These are phyloP conservation scores for Orychophragmus violaceus DNA, from an alignment of 345 rosid genomes.

Conservation along the genomic window DNA sequence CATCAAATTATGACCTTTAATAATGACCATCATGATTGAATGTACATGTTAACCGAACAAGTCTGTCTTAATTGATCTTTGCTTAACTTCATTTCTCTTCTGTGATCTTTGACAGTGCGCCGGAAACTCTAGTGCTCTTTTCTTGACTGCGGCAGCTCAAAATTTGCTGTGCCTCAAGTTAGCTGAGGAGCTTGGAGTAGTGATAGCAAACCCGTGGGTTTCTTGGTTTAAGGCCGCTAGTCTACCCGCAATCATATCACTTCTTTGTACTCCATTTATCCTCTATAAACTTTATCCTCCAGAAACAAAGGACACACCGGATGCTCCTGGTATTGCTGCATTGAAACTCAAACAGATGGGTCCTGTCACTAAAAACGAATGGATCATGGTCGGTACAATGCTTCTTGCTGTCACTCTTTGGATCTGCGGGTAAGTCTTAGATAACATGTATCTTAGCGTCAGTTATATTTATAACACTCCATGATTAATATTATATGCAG, in stretches of 20 bases:
- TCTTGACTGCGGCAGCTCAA: constrained; percentile 95
- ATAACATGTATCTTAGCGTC: not conserved
- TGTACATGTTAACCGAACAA: no score
- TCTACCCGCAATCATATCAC: constrained; percentile 66
- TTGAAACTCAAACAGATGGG: constrained; percentile 75
- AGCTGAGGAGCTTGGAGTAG: constrained; percentile 90
- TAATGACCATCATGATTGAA: no score
- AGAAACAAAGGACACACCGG: constrained; percentile 86
- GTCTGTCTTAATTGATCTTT: not conserved
- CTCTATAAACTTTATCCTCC: constrained; percentile 91
- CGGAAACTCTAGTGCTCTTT: constrained; percentile 87
- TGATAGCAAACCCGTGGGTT: constrained; percentile 77
- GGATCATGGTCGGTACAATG: constrained; percentile 89
- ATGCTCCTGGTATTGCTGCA: constrained; percentile 89
- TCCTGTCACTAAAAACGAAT: constrained; percentile 72
- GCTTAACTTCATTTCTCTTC: not conserved
- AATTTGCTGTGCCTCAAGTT: constrained; percentile 86
- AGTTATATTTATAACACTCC: not conserved
- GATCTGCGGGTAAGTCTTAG: constrained; percentile 66
- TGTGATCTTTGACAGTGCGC: constrained; percentile 54
- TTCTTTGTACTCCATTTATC: constrained; percentile 68
- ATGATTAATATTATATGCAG: constrained; percentile 32
- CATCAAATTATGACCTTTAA: no score
- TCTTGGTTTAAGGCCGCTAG: constrained; percentile 94
- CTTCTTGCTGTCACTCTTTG: constrained; percentile 86